Evolutionary conservation across 2,329 filamentous ascomycete genomes (phyloP), one percentile per base, ranked within the genome.

Genomic region (Sporothrix euskadiensis): DNA sequence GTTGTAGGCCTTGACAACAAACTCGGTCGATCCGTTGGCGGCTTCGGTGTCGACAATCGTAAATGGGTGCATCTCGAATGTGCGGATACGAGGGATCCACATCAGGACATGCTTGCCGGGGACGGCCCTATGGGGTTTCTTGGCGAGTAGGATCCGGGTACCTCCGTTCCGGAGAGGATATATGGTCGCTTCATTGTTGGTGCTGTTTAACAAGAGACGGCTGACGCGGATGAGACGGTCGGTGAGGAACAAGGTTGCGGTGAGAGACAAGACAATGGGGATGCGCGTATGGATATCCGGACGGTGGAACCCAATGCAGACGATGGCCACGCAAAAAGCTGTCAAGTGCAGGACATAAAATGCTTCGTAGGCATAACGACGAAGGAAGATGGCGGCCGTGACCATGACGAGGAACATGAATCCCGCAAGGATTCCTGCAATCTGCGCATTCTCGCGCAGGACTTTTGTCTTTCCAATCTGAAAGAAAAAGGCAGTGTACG

Each of bases 101-200:
- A 91, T 79, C 77, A 90, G 91, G 76, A 87, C 88, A 78, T 92
- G 89, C 75, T 87, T 87, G 1, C 88, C 89, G 0, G 89, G 84
- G 1, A 81, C 79, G 0, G 85, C 85, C 2, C 81, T 79, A 0
- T 83, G 74, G 0, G 85, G 84, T 2, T 84, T 83, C 78, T 87
- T 87, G 69, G 83, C 80, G 44, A 90, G 80, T 0, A 84, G 82
- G n/a, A 90, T 83, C 52, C 87, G 85, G 22, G 87, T 89, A 68
- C 84, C 87, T 4, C 86, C 85, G 71, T 86, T 81, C 7, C 86
- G 81, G 3, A 90, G 83, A 5, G 88, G 85, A 32, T 84, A 83
- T n/a, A 90, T 78, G 0, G 81, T 86, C 2, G 84, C 88, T 16
- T 81, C 79, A 77, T 88, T 89, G 78, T 86, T 86, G 77, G 81